Evolutionary conservation across 192 early-diverging fungal species (phyloP).

Genomic region (Backusella australiensis): DNA sequence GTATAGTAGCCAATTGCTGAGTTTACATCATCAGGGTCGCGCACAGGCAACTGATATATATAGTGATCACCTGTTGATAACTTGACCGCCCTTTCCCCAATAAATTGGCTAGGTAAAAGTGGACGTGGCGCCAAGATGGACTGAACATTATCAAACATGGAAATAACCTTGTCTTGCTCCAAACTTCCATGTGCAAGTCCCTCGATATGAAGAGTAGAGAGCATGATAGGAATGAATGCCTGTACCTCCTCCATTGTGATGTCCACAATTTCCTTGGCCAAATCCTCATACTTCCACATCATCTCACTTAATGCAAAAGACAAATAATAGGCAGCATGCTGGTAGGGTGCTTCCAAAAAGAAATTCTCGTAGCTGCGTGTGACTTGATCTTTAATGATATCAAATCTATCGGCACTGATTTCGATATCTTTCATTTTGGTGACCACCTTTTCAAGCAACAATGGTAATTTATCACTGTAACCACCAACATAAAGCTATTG

Average conservation of each 20-base stretch:
- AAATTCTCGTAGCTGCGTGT: slow-evolving; percentile 62
- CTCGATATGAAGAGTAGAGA: slow-evolving; percentile 65
- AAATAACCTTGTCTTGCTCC: slow-evolving; percentile 51
- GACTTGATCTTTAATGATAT: slow-evolving; percentile 69
- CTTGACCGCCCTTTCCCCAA: slow-evolving; percentile 31
- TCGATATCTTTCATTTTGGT: slow-evolving; percentile 54
- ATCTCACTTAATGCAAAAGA: slow-evolving; percentile 60
- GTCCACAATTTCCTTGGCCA: slow-evolving; percentile 57
- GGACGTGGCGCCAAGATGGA: slow-evolving; percentile 50
- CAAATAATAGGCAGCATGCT: slow-evolving; percentile 63
- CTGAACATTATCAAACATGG: slow-evolving; percentile 50
- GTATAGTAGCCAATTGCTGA: slow-evolving; percentile 80
- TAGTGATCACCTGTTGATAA: slow-evolving; percentile 33
- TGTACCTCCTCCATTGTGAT: slow-evolving; percentile 65
- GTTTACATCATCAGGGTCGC: slow-evolving; percentile 76
- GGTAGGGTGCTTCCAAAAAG: slow-evolving; percentile 64
- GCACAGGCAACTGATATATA: slow-evolving; percentile 41
- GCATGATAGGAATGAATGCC: slow-evolving; percentile 60
- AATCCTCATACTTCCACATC: slow-evolving; percentile 73
- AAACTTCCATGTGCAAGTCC: slow-evolving; percentile 83
- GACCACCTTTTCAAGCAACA: slow-evolving; percentile 65
- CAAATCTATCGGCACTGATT: slow-evolving; percentile 63
- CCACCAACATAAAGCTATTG: slow-evolving; percentile 61
- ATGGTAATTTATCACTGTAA: slow-evolving; percentile 79
- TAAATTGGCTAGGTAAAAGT: slow-evolving; percentile 44